These are phyloP conservation scores for Entoloma clypeatum DNA, from an alignment of 1,284 basidiomycete genomes.

Conservation along the genomic window DNA sequence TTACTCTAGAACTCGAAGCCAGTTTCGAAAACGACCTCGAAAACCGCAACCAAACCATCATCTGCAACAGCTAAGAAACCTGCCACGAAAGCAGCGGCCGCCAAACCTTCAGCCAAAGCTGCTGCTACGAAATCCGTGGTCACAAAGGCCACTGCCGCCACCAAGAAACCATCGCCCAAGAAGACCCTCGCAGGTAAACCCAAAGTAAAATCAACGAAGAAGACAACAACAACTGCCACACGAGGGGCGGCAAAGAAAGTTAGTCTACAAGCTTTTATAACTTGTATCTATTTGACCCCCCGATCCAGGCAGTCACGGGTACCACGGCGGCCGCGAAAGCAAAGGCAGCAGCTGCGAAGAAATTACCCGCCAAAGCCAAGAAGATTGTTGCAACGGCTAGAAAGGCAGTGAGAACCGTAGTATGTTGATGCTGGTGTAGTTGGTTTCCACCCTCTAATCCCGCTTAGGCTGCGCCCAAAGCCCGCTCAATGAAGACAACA, in stretches of 20 bases:
- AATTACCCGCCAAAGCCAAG: conserved; percentile 35
- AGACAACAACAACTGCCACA: conserved; percentile 35
- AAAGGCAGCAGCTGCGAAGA: conserved; percentile 37
- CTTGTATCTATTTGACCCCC: conserved; percentile 3
- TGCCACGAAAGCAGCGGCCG: conserved; percentile 20
- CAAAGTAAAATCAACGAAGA: conserved; percentile 28
- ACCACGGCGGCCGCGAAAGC: conserved; percentile 33
- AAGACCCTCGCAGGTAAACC: conserved; percentile 37
- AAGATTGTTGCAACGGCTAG: conserved; percentile 33
- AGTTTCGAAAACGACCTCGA: conserved; percentile 35
- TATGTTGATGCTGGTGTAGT: conserved; percentile 7
- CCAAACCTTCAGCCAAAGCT: conserved; percentile 23
- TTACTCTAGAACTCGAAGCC: conserved; percentile 35
- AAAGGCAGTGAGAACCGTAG: conserved; percentile 21
- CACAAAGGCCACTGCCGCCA: conserved; percentile 19
- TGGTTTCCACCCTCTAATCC: background rate
- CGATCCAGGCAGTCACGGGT: conserved; percentile 34
- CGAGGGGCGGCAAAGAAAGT: conserved; percentile 31
- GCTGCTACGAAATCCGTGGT: conserved; percentile 23
- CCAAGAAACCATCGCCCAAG: conserved; percentile 31
- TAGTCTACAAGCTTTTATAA: conserved; percentile 13
- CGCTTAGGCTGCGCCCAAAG: conserved; percentile 29
- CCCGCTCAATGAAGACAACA: conserved; percentile 29
- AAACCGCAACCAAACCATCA: conserved; percentile 27
- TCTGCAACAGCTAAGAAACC: conserved; percentile 35